These are phyloP conservation scores for Suhomyces maxii DNA, from an alignment of 1,139 yeast genomes.

Conservation along the genomic window DNA sequence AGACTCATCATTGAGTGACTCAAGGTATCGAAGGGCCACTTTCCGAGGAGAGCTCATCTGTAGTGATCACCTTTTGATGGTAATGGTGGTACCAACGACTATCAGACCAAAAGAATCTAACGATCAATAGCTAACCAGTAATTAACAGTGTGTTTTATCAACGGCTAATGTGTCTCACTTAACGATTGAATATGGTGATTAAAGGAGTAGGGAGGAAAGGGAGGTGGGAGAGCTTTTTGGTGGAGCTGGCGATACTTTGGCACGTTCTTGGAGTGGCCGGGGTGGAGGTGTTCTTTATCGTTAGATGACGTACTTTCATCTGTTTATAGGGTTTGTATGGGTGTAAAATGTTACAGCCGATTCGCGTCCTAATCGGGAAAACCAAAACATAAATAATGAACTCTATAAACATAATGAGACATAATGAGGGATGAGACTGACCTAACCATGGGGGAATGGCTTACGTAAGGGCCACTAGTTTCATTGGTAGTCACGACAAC, in stretches of 20 bases:
- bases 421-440: no score
- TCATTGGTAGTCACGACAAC: no score
- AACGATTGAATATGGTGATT: not conserved
- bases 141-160: no score
- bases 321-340: not conserved
- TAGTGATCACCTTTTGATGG: not conserved
- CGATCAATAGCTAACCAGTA: no score
- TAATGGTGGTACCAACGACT: no score
- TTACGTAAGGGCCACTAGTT: no score
- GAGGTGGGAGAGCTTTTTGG: not conserved
- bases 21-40: conserved; percentile 37
- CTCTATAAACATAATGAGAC: no score
- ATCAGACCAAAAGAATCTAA: no score
- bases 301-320: not conserved
- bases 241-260: not conserved
- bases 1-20: conserved; percentile 27
- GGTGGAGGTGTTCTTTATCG: not conserved
- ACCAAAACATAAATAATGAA: not conserved
- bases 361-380: not conserved
- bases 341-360: not conserved
- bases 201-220: not conserved
- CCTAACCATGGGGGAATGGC: no score
- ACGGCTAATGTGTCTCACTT: no score
- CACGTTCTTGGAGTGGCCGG: not conserved
- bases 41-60: conserved; percentile 23